Evolutionary conservation across 179 eudicot genomes (phyloP), one percentile per base, ranked within the genome.

Genomic region (Silene noctiflora): DNA sequence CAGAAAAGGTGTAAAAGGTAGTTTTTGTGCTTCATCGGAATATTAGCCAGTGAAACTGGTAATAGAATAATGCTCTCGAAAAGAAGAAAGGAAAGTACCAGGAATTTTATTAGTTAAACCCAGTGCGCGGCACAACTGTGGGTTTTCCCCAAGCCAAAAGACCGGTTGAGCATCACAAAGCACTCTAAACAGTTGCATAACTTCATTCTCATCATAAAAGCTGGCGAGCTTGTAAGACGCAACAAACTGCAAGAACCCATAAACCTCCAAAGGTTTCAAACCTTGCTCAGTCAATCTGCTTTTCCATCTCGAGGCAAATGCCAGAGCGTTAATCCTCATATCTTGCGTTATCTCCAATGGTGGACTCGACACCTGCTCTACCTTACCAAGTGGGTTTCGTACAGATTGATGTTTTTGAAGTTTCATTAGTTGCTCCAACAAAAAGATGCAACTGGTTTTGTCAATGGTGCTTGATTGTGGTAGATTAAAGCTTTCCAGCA

Each of bases 181-280:
- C 42, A n/a, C 29, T 59, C 74, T 81, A 46, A 81, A 55, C 17
- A 87, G 79, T 21, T 24, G 73, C 61, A 83, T 21, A 74, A 83
- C 76, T 48, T 81, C 84, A 27, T 81, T 25, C 21, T 9, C 56
- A 55, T 58, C 20, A 72, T 25, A 78, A 24, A 68, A 67, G 59
- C 67, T 66, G 17, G 72, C 51, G 31, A 78, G 1, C 63, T 74
- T 76, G 76, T 76, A 85, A 67, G 77, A 56, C 6, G 67, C 83
- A 19, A 85, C n/a, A 73, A 83, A 67, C 73, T 78, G 72, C 64
- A 85, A 27, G 80, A 83, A 81, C 22, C 75, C 77, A 60, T 80
- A 76, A 55, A 76, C 77, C 27, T 79, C 86, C 59, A 29, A 22
- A 20, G 58, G 60, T 44, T 48, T 68, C 31, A 2, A 46, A 22